Base-by-base conservation (phyloP, 805 yeast genomes). In the Candida vartiovaarae region DNA sequence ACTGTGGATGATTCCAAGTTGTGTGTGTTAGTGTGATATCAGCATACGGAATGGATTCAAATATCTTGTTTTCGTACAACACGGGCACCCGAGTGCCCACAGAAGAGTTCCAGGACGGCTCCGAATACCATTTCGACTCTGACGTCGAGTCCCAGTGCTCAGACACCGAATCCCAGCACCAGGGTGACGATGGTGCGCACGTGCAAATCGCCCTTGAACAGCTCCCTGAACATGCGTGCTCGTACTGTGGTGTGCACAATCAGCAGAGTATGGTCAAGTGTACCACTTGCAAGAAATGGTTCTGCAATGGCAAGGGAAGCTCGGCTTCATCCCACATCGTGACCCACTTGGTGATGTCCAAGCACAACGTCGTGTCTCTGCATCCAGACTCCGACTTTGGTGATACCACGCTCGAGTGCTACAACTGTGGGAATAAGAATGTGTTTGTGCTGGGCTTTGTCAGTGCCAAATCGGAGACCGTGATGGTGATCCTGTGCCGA, bases 371-470 rank as follows among this genome's bases (percentile, higher is more conserved):
- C 23, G 88, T 90, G 3, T 71, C 83, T 2, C 71, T 88, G 38
- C 96, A 89, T 60, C 80, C 80, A 32, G 84, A 83, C 26, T 81
- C 90, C 2, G 89, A 85, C 48, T 68, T 89, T 26, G 96, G 96
- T n/a, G 95, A 84, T 42, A 82, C 90, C 5, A 73, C 80, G 2
- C 66, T 90, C 45, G 97, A 90, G 61, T 90, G 97, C 66, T 90
- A 89, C 65, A 82, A 81, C 57, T 90, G 97, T 67, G 96, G 96
- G 29, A 77, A 75, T 57, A 78, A 71, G 47, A 90, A 90, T 54
- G 84, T 80, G 3, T 90, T 90, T 53, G 70, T 82, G 26, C 67
- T 90, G 33, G 97, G 97, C 0, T 88, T 82, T 62, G 93, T 90
- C 11, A 75, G 89, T 26, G 96, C 96, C 4, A 86, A 85, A 57